phyloP scores from a whole-genome alignment of 2,329 filamentous ascomycete species.

The Talaromyces albobiverticillius region DNA sequence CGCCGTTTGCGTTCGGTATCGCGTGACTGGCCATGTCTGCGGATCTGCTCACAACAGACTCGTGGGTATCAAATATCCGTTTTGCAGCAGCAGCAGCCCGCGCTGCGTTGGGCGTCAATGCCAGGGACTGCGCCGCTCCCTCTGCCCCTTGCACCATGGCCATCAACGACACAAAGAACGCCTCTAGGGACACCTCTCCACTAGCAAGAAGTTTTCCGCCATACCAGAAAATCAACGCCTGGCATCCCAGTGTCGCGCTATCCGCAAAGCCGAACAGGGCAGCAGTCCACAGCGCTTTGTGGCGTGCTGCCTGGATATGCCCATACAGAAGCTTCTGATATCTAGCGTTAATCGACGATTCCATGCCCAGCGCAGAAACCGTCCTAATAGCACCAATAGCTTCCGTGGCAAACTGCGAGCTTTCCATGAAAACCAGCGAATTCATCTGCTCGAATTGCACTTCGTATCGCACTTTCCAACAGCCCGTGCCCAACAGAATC shows the following conservation, averaged over 20 bases:
- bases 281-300: constrained; percentile 60
- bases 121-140: constrained; percentile 64
- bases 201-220: constrained; percentile 58
- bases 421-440: constrained; percentile 65
- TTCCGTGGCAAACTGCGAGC: constrained; percentile 72
- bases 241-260: constrained; percentile 61
- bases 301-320: constrained; percentile 60
- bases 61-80: constrained; percentile 28
- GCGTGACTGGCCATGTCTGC: background rate
- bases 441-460: constrained; percentile 68
- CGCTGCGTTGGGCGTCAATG: constrained; percentile 58
- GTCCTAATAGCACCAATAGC: constrained; percentile 72
- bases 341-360: constrained; percentile 60
- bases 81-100: constrained; percentile 38
- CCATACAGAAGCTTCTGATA: constrained; percentile 59
- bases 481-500: constrained; percentile 49
- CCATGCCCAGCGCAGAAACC: constrained; percentile 67
- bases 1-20: background rate
- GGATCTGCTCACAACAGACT: background rate
- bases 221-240: constrained; percentile 59
- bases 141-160: constrained; percentile 67
- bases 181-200: constrained; percentile 45
- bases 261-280: constrained; percentile 68
- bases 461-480: constrained; percentile 60
- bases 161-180: constrained; percentile 62